Evolutionary conservation across 345 rosid species (phyloP).

Genomic region (Aegle marmelos): DNA sequence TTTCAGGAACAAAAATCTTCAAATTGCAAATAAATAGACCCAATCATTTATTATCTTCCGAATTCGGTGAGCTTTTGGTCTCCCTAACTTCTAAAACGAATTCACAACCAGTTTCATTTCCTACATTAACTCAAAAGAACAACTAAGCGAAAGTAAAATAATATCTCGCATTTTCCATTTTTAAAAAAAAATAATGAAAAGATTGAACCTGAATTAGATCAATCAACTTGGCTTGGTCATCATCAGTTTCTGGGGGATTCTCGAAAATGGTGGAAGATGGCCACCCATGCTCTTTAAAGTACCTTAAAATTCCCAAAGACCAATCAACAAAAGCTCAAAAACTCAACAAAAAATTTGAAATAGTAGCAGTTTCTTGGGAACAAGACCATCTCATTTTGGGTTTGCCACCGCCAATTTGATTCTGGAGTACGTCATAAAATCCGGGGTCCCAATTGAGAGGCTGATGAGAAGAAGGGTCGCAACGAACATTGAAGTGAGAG

Average conservation of each 20-base stretch:
- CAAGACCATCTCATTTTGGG: conserved; percentile 92
- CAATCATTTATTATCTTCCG: background rate
- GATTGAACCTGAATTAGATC: conserved; percentile 74
- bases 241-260: conserved; percentile 59
- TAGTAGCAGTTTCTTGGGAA: background rate
- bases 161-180: background rate
- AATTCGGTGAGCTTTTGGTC: background rate
- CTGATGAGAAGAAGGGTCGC: conserved; percentile 45
- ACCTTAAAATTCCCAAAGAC: conserved; percentile 39
- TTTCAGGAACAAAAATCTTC: too few species aligned
- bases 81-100: background rate
- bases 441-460: conserved; percentile 68
- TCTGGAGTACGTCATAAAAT: conserved; percentile 87
- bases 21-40: background rate
- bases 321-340: background rate
- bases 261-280: conserved; percentile 67
- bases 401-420: conserved; percentile 84
- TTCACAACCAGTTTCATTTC: background rate
- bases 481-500: conserved; percentile 69
- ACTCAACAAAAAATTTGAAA: background rate
- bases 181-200: background rate
- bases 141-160: background rate
- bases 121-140: background rate
- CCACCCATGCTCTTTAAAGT: conserved; percentile 93
- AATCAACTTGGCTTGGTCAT: conserved; percentile 62